Evolutionary conservation across 192 early-diverging fungal genomes (phyloP).

Genomic region (Coemansia sp.): DNA sequence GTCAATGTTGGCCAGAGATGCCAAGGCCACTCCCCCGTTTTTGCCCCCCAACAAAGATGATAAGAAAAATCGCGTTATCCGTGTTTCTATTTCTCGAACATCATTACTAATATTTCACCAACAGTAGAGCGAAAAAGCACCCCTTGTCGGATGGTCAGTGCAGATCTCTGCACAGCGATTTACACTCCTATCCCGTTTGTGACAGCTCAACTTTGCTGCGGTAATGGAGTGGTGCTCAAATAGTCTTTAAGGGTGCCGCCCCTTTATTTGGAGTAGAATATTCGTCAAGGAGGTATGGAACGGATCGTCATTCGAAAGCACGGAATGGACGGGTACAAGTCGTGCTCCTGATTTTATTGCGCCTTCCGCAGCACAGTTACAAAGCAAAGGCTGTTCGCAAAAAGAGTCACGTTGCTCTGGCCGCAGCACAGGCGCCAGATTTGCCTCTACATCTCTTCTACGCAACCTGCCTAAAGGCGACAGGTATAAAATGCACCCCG

Average conservation of each 20-base stretch:
- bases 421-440: neutral
- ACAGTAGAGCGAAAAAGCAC: neutral
- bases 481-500: neutral
- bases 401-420: neutral
- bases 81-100: neutral
- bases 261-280: neutral
- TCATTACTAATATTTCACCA: neutral
- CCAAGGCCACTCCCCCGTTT: neutral
- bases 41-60: neutral
- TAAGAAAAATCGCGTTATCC: neutral
- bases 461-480: neutral
- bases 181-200: neutral
- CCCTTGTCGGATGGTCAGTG: neutral
- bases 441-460: neutral
- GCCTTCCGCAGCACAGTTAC: conserved; percentile 3
- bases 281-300: neutral
- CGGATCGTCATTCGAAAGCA: neutral
- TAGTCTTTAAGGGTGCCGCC: neutral
- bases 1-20: neutral
- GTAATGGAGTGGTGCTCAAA: neutral
- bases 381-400: neutral
- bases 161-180: neutral
- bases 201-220: neutral
- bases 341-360: neutral
- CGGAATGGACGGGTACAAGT: neutral